A percentile compares a stretch with the other conserved stretches of the same genome.
These are phyloP conservation scores for Hypoxylon sp. DNA, from an alignment of 2,329 filamentous ascomycete species.

Conservation along the genomic window DNA sequence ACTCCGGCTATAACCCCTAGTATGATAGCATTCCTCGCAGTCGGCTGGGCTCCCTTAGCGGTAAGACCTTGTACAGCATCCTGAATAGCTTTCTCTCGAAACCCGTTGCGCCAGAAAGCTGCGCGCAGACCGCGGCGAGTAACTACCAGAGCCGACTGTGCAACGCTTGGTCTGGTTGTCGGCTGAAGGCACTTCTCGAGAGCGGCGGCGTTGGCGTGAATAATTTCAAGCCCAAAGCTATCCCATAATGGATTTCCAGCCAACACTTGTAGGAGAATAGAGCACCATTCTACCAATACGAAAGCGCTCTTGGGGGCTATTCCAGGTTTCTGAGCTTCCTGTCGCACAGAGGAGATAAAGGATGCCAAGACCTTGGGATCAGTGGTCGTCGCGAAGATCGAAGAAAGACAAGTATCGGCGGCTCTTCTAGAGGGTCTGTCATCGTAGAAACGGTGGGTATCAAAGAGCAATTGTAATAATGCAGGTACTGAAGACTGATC, in stretches of 20 bases:
- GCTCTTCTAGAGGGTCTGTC: conserved; percentile 88
- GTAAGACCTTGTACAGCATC: conserved; percentile 77
- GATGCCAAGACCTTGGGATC: conserved; percentile 72
- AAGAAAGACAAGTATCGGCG: conserved; percentile 83
- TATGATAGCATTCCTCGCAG: conserved; percentile 79
- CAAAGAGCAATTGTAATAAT: conserved; percentile 82
- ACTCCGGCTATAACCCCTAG: conserved; percentile 92
- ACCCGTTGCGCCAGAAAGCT: conserved; percentile 72
- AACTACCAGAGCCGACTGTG: conserved; percentile 80
- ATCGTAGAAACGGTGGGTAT: conserved; percentile 87
- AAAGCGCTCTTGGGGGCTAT: conserved; percentile 87
- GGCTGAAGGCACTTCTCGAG: conserved; percentile 83
- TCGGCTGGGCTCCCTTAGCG: conserved; percentile 74
- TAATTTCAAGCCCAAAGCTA: conserved; percentile 74
- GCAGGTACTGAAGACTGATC: conserved; percentile 64
- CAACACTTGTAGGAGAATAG: conserved; percentile 80
- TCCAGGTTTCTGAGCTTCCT: conserved; percentile 81
- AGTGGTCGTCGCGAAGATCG: conserved; percentile 72
- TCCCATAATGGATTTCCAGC: conserved; percentile 74
- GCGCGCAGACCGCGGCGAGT: conserved; percentile 85
- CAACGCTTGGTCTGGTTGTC: conserved; percentile 74
- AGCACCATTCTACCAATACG: conserved; percentile 91
- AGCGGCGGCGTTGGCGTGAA: conserved; percentile 78
- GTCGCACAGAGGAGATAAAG: conserved; percentile 76
- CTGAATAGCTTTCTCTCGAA: conserved; percentile 72